These are phyloP conservation scores for Mucor ambiguus DNA, from an alignment of 371 early-diverging fungal species.

Conservation along the genomic window DNA sequence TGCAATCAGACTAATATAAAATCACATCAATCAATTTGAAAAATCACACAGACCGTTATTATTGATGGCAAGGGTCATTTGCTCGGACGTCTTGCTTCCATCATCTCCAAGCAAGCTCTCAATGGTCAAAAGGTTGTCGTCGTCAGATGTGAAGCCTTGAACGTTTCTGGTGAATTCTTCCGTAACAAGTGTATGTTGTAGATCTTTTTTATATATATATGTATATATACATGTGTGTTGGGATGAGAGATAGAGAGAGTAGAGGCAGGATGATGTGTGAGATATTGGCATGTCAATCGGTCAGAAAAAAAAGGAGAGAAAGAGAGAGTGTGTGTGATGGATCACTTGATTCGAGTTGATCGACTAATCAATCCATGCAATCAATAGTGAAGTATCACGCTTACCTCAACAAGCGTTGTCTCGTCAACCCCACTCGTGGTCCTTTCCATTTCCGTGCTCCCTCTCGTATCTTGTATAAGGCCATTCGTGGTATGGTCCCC, in stretches of 20 bases:
- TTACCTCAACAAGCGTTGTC: conserved; percentile 98
- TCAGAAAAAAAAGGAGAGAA: background rate
- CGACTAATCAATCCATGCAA: background rate
- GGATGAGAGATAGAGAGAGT: background rate
- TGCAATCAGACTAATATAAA: background rate
- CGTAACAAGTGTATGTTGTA: conserved; percentile 93
- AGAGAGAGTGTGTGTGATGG: background rate
- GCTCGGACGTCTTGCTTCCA: conserved; percentile 98
- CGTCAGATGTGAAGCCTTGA: conserved; percentile 98
- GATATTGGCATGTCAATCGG: background rate
- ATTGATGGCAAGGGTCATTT: conserved; percentile 99
- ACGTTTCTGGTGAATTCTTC: conserved; percentile 98
- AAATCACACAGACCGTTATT: conserved; percentile 85
- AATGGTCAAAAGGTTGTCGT: conserved; percentile 98
- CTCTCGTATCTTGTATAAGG: conserved; percentile 97
- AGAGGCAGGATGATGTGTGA: background rate
- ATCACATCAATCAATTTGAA: background rate
- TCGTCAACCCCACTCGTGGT: conserved; percentile 98
- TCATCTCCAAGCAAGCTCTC: conserved; percentile 98
- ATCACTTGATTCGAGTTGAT: background rate
- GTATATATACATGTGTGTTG: too few relatives aligned
- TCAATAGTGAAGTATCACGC: conserved; percentile 90
- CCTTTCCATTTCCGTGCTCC: conserved; percentile 99
- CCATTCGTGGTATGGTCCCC: conserved; percentile 99
- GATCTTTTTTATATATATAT: background rate